phyloP scores from a whole-genome alignment of 805 yeast genomes.

The Lipomyces sp. region DNA sequence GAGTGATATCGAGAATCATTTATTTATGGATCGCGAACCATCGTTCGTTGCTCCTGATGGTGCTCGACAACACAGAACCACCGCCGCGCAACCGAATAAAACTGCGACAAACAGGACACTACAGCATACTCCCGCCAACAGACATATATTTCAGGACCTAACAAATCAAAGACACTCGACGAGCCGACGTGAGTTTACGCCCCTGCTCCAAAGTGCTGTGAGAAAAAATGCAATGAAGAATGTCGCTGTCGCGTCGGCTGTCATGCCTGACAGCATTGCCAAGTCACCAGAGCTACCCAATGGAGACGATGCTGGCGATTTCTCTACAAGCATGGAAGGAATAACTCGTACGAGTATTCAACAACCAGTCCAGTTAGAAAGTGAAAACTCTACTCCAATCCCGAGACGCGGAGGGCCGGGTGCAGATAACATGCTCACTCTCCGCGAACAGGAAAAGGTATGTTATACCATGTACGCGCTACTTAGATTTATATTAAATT shows the following conservation, averaged over 20 bases:
- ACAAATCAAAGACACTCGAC: slow-evolving; percentile 8
- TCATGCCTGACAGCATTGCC: slow-evolving; percentile 10
- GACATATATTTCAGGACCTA: slow-evolving; percentile 10
- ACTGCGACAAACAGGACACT: neutral
- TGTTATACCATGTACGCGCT: slow-evolving; percentile 4
- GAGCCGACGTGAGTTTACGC: slow-evolving; percentile 32
- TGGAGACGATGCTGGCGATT: slow-evolving; percentile 12
- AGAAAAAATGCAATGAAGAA: neutral
- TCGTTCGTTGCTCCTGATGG: slow-evolving; percentile 3
- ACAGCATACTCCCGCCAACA: slow-evolving; percentile 9
- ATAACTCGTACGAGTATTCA: slow-evolving; percentile 25
- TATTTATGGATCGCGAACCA: slow-evolving; percentile 8
- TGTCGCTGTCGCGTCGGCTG: neutral
- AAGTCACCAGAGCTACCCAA: slow-evolving; percentile 27
- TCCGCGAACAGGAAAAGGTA: slow-evolving; percentile 39
- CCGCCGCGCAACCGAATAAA: slow-evolving; percentile 7
- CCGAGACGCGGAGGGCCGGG: slow-evolving; percentile 8
- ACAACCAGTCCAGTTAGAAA: slow-evolving; percentile 8
- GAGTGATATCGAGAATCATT: slow-evolving; percentile 10
- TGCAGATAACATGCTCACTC: slow-evolving; percentile 30
- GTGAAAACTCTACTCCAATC: slow-evolving; percentile 27
- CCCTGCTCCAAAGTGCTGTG: slow-evolving; percentile 31
- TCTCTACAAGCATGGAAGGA: slow-evolving; percentile 32
- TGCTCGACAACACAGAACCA: neutral
- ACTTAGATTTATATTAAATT: neutral